Base-by-base conservation (phyloP, 2,329 filamentous ascomycete species). In the Dendrostoma leiphaemia region DNA sequence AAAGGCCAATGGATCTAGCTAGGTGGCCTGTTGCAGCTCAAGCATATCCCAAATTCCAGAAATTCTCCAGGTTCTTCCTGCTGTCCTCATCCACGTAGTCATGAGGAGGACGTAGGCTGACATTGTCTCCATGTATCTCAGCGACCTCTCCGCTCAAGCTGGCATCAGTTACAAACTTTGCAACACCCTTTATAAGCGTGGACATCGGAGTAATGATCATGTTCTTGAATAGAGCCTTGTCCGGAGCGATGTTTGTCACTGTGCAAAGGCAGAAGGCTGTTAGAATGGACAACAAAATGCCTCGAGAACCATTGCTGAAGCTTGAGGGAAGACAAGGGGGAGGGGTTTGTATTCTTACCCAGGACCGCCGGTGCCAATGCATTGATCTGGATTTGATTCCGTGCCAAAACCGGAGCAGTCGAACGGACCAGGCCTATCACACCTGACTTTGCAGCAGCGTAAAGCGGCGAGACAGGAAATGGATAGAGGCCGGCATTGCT, bases 401-500 rank as follows among this genome's bases (percentile, higher is more conserved):
- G 61, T 28, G 65, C 69, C 2, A 81, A 63, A 0, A 69, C 59
- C n/a, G 60, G 62, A 2, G 70, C 74, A 13, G 78, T 63, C 0
- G 77, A 75, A n/a, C 78, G 69, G 6, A 81, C 77, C 0, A 80
- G 69, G 0, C 73, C 74, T n/a, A 81, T 67, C 1, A 81, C 66
- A 8, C 69, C 79, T 43, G 70, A 66, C 58, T 82, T 81, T 12
- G 73, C 71, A 3, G 73, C 70, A 3, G 74, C 71, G 58, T 82
- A 81, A 6, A 81, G 59, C 0, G 79, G 79, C 2, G 76, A 75
- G 2, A 75, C 70, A 0, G 77, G 73, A 51, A 82, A 79, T 0
- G 77, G 69, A 57, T 82, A 81, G 1, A 81, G 48, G 0, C 78
- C 79, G 2, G 76, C 77, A 61, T 80, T 80, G 4, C 77, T 80